These are phyloP conservation scores for Zygosaccharomyces pseudobailii DNA, from an alignment of 1,139 yeast species.

Conservation along the genomic window DNA sequence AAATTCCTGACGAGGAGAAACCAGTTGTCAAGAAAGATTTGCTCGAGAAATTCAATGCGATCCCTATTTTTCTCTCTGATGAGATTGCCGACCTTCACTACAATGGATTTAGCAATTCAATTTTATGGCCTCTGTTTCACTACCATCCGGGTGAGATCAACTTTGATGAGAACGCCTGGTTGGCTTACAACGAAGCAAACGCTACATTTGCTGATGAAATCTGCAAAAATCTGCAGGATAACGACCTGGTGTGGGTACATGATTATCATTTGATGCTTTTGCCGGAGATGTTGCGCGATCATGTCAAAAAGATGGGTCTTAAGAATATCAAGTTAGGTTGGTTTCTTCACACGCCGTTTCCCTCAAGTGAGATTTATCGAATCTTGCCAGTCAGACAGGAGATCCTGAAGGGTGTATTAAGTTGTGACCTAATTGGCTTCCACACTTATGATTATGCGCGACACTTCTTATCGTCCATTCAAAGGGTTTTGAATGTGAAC, in stretches of 20 bases:
- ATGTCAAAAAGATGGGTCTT: constrained; percentile 26
- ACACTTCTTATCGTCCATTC: constrained; percentile 90
- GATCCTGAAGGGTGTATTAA: constrained; percentile 82
- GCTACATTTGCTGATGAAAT: constrained; percentile 73
- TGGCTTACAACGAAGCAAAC: constrained; percentile 94
- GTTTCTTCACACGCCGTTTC: constrained; percentile 97
- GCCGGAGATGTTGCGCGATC: constrained; percentile 79
- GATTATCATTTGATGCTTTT: constrained; percentile 95
- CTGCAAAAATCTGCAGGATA: constrained; percentile 65
- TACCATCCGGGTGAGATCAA: constrained; percentile 99
- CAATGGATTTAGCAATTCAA: constrained; percentile 89
- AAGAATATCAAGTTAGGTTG: constrained; percentile 77
- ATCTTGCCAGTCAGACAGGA: constrained; percentile 94
- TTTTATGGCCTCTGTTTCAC: constrained; percentile 96
- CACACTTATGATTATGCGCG: constrained; percentile 99
- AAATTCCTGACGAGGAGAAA: constrained; percentile 75
- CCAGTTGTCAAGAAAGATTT: constrained; percentile 64
- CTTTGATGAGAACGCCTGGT: constrained; percentile 97
- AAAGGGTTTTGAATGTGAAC: constrained; percentile 73
- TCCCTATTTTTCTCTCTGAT: constrained; percentile 84
- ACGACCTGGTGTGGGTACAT: constrained; percentile 95
- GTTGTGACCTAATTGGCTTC: constrained; percentile 94
- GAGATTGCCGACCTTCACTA: constrained; percentile 92
- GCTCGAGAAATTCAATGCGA: constrained; percentile 73
- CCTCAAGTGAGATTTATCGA: constrained; percentile 92